Evolutionary conservation across 345 rosid species (phyloP).

Genomic region (Cardamine chenopodiifolia): DNA sequence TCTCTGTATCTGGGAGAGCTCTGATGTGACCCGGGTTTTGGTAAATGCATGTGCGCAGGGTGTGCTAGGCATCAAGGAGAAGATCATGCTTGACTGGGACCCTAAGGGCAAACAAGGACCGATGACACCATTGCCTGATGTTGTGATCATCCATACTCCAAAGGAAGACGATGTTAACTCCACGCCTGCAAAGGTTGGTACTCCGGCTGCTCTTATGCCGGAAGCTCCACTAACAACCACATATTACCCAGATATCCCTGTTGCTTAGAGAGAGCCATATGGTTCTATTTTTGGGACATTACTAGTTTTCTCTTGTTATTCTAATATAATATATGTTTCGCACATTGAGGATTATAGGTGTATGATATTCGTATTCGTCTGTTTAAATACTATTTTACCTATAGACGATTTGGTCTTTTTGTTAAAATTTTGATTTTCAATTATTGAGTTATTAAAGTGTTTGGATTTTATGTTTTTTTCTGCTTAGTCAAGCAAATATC

Average conservation of each 20-base stretch:
- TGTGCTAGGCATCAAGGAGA: slow-evolving; percentile 85
- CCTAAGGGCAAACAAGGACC: slow-evolving; percentile 87
- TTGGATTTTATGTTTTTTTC: not conserved
- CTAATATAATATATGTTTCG: not conserved
- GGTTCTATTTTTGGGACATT: slow-evolving; percentile 4
- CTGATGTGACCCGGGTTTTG: not conserved
- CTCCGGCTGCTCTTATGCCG: not conserved
- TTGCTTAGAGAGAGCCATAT: slow-evolving; percentile 6
- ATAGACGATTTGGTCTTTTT: not conserved
- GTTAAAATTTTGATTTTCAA: not conserved
- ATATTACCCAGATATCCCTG: slow-evolving; percentile 20
- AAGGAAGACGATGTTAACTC: slow-evolving; percentile 67
- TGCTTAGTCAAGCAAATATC: too few relatives aligned
- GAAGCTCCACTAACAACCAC: slow-evolving; percentile 15
- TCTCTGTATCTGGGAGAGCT: too few relatives aligned
- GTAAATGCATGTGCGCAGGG: slow-evolving; percentile 52
- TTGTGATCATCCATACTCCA: slow-evolving; percentile 75
- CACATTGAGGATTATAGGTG: not conserved
- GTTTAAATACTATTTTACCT: not conserved
- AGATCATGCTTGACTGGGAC: slow-evolving; percentile 90
- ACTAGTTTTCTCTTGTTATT: not conserved
- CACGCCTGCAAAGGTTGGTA: slow-evolving; percentile 12
- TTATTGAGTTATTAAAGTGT: not conserved
- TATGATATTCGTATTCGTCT: not conserved
- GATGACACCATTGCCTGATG: slow-evolving; percentile 73